Percentiles rank a stretch among this genome's conserved stretches.
Evolutionary conservation across 495 filamentous ascomycete genomes (phyloP).

Genomic region (Talaromyces borbonicus): DNA sequence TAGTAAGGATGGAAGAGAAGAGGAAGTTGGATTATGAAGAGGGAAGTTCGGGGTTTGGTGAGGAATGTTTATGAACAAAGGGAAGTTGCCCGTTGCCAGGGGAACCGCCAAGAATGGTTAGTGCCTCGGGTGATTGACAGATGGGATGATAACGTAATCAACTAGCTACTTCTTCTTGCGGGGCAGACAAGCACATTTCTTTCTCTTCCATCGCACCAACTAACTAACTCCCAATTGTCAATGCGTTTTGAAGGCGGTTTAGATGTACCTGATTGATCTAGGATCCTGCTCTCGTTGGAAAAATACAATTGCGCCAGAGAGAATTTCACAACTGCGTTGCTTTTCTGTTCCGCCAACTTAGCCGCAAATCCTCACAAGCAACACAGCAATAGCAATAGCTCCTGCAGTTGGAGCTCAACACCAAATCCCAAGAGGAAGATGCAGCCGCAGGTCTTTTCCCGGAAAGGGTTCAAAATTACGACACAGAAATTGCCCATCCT

Average conservation of each 20-base stretch:
- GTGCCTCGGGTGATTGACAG: no score
- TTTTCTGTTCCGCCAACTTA: no score
- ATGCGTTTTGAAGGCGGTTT: neutral
- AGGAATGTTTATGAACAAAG: neutral
- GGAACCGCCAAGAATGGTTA: constrained; percentile 23
- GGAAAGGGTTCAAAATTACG: constrained; percentile 58
- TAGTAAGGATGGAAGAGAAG: no score
- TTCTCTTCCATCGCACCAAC: no score
- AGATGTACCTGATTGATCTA: neutral
- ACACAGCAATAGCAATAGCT: neutral
- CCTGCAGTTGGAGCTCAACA: neutral
- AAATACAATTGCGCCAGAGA: no score
- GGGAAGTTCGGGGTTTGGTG: neutral
- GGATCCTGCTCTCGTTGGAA: no score
- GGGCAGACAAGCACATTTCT: constrained; percentile 1
- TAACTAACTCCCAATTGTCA: neutral
- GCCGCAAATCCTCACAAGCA: no score
- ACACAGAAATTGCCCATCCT: constrained; percentile 86
- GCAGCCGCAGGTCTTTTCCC: constrained; percentile 27
- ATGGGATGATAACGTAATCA: no score
- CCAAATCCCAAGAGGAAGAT: neutral
- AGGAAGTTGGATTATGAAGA: neutral
- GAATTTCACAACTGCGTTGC: no score
- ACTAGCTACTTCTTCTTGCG: no score
- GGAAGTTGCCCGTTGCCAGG: constrained; percentile 20